Evolutionary conservation across 495 filamentous ascomycete species (phyloP).

Genomic region (Saxophila tyrrhenica): DNA sequence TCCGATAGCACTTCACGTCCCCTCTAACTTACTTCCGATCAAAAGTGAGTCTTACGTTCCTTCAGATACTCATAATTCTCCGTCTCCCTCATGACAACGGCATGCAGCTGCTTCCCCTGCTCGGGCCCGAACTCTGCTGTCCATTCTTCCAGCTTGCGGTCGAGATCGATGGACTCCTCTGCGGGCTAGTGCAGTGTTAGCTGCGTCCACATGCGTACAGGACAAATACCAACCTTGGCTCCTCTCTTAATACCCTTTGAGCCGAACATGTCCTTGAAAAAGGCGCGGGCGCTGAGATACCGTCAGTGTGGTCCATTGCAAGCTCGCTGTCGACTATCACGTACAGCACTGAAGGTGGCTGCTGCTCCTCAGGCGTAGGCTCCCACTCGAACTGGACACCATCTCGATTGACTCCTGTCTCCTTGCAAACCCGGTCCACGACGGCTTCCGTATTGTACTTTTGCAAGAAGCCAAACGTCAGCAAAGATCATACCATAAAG

Average conservation of each 20-base stretch:
- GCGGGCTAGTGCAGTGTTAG: background rate
- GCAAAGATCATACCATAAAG: too few relatives aligned
- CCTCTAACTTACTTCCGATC: too few relatives aligned
- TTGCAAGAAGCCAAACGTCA: background rate
- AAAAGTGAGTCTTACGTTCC: background rate
- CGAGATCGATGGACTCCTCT: background rate
- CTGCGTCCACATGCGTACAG: background rate
- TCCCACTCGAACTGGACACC: background rate
- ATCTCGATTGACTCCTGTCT: background rate
- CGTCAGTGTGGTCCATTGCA: background rate
- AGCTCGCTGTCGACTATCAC: background rate
- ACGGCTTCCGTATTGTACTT: background rate
- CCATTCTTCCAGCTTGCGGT: background rate
- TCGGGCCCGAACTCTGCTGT: background rate
- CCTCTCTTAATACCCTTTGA: background rate
- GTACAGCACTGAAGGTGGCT: background rate
- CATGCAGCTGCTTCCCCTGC: background rate
- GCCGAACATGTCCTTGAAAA: background rate
- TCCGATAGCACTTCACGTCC: too few relatives aligned
- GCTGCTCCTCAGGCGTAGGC: background rate
- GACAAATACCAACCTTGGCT: background rate
- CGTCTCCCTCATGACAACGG: background rate
- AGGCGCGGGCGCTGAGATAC: background rate
- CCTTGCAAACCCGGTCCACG: background rate
- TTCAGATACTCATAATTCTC: slow-evolving; percentile 2